Conservation (phyloP, 805 yeast species). For the Saccharomyces mikatae region DNA sequence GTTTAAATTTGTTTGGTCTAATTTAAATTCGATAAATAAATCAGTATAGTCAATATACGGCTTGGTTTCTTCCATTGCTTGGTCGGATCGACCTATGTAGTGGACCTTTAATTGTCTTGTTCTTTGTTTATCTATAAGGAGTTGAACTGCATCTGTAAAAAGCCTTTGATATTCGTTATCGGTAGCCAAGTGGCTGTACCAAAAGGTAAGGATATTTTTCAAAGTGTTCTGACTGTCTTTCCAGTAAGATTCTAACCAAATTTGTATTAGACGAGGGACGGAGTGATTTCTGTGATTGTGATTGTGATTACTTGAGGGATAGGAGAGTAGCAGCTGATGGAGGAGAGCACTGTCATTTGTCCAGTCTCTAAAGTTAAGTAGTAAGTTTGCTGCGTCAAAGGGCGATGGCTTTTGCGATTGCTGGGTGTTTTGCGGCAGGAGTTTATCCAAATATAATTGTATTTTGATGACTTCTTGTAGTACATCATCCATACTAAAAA, state of each 20-base stretch:
- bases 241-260: neutral
- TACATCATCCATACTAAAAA: neutral
- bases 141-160: neutral
- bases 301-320: neutral
- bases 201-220: neutral
- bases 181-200: neutral
- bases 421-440: neutral
- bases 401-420: neutral
- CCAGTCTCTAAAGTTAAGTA: neutral
- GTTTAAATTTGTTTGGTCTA: neutral
- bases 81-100: slow-evolving; percentile 18
- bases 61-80: slow-evolving; percentile 32
- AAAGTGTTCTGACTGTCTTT: neutral
- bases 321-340: neutral
- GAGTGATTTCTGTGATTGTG: neutral
- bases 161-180: neutral
- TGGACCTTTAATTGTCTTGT: neutral
- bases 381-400: neutral
- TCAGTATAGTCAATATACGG: neutral
- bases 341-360: neutral
- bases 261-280: neutral
- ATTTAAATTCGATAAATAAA: neutral
- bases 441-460: neutral
- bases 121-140: neutral
- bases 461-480: neutral